Evolutionary conservation across 805 yeast genomes (phyloP).

Genomic region (Nematodospora valgi): DNA sequence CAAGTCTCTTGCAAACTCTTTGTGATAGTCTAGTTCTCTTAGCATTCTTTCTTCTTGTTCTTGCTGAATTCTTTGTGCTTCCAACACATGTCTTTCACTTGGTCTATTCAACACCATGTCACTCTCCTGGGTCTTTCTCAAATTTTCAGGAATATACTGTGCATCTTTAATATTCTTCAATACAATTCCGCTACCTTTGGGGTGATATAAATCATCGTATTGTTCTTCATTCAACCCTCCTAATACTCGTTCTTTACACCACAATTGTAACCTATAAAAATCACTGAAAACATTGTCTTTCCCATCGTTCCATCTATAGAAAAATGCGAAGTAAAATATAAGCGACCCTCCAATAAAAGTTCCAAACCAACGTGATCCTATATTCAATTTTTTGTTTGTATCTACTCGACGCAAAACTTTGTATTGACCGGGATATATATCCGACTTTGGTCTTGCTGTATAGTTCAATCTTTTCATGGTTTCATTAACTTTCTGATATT

Average conservation of each 20-base stretch:
- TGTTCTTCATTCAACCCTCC: constrained; percentile 61
- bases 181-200: constrained; percentile 36
- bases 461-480: constrained; percentile 73
- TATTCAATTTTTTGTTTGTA: constrained; percentile 49
- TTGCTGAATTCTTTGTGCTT: constrained; percentile 69
- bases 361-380: constrained; percentile 60
- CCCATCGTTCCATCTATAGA: constrained; percentile 83
- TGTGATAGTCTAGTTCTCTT: constrained; percentile 28
- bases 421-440: constrained; percentile 73
- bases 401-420: constrained; percentile 63
- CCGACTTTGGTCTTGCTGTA: constrained; percentile 74
- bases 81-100: constrained; percentile 65
- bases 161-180: constrained; percentile 43
- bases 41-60: constrained; percentile 55
- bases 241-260: constrained; percentile 46
- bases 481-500: constrained; percentile 63
- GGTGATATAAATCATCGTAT: constrained; percentile 55
- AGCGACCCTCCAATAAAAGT: constrained; percentile 47
- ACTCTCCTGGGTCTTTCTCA: constrained; percentile 43
- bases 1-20: constrained; percentile 19
- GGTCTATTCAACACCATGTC: constrained; percentile 61
- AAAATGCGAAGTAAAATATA: constrained; percentile 60
- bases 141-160: constrained; percentile 40
- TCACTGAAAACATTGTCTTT: constrained; percentile 70
- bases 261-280: constrained; percentile 60